Conservation (phyloP, 1,284 basidiomycete genomes). For the Xerocomus nothofagi region DNA sequence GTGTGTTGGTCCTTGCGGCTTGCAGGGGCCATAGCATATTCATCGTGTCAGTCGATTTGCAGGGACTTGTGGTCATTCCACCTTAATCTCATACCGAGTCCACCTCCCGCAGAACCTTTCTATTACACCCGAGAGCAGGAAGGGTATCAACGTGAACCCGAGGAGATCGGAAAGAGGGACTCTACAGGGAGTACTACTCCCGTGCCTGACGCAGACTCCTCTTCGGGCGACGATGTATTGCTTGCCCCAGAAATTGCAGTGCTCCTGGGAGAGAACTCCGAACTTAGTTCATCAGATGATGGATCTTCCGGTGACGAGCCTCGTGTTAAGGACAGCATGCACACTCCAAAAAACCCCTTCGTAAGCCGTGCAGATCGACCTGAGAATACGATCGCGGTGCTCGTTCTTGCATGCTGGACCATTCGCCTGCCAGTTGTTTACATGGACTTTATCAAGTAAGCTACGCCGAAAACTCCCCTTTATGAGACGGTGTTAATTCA, state of each 20-base stretch:
- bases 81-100: constrained; percentile 60
- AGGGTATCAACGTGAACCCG: constrained; percentile 19
- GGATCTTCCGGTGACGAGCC: constrained; percentile 34
- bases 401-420: constrained; percentile 76
- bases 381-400: constrained; percentile 60
- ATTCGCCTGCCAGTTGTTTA: constrained; percentile 75
- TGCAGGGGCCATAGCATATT: constrained; percentile 2
- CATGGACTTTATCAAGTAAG: constrained; percentile 71
- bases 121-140: constrained; percentile 42
- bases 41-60: constrained; percentile 60
- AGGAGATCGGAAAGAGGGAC: constrained; percentile 13
- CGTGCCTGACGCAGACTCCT: constrained; percentile 7
- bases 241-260: constrained; percentile 50
- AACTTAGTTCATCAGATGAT: constrained; percentile 46
- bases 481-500: constrained; percentile 7
- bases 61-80: constrained; percentile 82
- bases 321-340: constrained; percentile 9
- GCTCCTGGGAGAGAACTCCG: constrained; percentile 56
- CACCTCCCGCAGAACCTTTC: constrained; percentile 61
- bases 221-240: constrained; percentile 31
- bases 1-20: constrained; percentile 40
- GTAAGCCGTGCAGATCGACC: constrained; percentile 49
- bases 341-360: constrained; percentile 15
- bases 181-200: neutral
- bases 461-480: constrained; percentile 4